These are phyloP conservation scores for Aspergillus arachidicola DNA, from an alignment of 2,329 filamentous ascomycete species.

Conservation along the genomic window DNA sequence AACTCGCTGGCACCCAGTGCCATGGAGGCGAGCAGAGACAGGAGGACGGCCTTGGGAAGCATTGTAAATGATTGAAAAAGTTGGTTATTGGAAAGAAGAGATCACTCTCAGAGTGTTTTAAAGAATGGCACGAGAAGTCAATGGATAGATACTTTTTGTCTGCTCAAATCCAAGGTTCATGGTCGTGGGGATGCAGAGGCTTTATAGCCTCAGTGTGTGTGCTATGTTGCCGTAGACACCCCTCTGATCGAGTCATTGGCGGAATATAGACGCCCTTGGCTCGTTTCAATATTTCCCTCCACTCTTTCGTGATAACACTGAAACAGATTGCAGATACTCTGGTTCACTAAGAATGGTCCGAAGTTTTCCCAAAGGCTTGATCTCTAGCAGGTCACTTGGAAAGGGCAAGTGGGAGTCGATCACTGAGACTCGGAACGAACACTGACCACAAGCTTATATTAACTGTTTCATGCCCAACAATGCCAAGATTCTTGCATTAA, in stretches of 20 bases:
- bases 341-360: background rate
- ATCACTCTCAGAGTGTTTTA: slow-evolving; percentile 7
- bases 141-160: background rate
- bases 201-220: background rate
- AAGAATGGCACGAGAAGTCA: background rate
- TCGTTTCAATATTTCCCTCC: slow-evolving; percentile 5
- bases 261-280: slow-evolving; percentile 7
- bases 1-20: slow-evolving; percentile 18
- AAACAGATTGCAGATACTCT: slow-evolving; percentile 1
- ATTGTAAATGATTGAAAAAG: slow-evolving; percentile 3
- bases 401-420: background rate
- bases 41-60: slow-evolving; percentile 10
- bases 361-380: slow-evolving; percentile 3
- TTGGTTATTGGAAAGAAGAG: background rate
- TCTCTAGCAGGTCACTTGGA: background rate
- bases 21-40: slow-evolving; percentile 8
- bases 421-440: background rate
- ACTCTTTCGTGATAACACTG: background rate
- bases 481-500: background rate
- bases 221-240: background rate
- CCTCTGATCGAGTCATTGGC: slow-evolving; percentile 3
- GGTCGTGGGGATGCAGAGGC: background rate
- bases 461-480: background rate
- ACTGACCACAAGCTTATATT: slow-evolving; percentile 3
- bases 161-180: background rate